phyloP scores from a whole-genome alignment of 1,139 yeast species.

The Candida albicans region DNA sequence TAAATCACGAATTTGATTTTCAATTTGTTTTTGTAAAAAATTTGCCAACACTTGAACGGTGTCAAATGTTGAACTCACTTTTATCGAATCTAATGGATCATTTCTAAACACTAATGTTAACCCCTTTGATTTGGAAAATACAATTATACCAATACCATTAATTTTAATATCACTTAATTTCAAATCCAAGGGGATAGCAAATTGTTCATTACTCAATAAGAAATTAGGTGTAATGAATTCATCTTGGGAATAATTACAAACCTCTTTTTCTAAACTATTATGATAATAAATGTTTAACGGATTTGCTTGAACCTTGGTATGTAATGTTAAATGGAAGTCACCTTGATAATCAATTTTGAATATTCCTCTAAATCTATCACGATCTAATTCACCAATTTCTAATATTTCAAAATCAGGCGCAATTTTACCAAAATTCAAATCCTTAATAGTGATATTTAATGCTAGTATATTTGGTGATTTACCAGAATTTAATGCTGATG shows the following conservation, averaged over 20 bases:
- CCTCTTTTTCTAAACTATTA: slow-evolving; percentile 44
- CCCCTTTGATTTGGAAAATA: slow-evolving; percentile 79
- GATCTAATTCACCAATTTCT: slow-evolving; percentile 83
- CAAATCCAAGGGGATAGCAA: slow-evolving; percentile 77
- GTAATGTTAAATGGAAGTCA: slow-evolving; percentile 75
- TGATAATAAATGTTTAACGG: slow-evolving; percentile 69
- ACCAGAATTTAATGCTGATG: slow-evolving; percentile 77
- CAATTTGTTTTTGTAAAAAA: slow-evolving; percentile 79
- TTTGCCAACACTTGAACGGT: slow-evolving; percentile 80
- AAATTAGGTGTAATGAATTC: slow-evolving; percentile 66
- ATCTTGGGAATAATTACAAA: slow-evolving; percentile 19
- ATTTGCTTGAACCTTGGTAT: slow-evolving; percentile 84
- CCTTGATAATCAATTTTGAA: slow-evolving; percentile 81
- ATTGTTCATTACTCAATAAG: slow-evolving; percentile 63
- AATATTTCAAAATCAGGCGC: slow-evolving; percentile 81
- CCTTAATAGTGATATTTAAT: slow-evolving; percentile 69
- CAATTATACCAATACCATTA: slow-evolving; percentile 81
- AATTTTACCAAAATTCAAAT: slow-evolving; percentile 72
- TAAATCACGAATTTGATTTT: slow-evolving; percentile 72
- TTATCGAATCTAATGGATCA: slow-evolving; percentile 82
- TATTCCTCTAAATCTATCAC: slow-evolving; percentile 79
- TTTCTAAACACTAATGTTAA: slow-evolving; percentile 83
- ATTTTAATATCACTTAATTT: slow-evolving; percentile 71
- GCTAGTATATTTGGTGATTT: slow-evolving; percentile 75
- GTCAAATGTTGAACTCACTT: slow-evolving; percentile 83